Conservation (phyloP, 768 basidiomycete genomes). For the Flagelloscypha sp. region DNA sequence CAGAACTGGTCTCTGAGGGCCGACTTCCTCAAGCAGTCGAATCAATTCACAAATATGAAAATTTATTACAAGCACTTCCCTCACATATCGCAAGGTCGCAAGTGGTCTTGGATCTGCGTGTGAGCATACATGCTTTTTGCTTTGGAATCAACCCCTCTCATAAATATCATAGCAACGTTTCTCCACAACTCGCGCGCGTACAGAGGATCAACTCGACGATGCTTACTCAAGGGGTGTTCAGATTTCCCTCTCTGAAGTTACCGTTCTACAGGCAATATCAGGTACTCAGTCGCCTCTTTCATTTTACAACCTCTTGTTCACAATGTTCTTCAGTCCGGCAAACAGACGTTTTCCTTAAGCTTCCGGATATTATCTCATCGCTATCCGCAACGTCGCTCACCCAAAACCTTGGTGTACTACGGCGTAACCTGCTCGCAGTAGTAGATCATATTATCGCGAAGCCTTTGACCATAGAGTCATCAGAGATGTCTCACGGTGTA, state of each 20-base stretch:
- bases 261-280: slow-evolving; percentile 44
- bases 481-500: no score
- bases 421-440: slow-evolving; percentile 58
- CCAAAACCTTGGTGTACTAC: slow-evolving; percentile 48
- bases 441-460: no score
- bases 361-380: slow-evolving; percentile 51
- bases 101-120: slow-evolving; percentile 53
- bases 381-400: slow-evolving; percentile 47
- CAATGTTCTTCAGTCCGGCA: slow-evolving; percentile 42
- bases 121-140: slow-evolving; percentile 23
- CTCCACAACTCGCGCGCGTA: slow-evolving; percentile 44
- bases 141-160: slow-evolving; percentile 5
- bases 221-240: slow-evolving; percentile 55
- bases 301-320: slow-evolving; percentile 2
- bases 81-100: slow-evolving; percentile 39
- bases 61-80: slow-evolving; percentile 40
- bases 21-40: slow-evolving; percentile 55
- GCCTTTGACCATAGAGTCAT: no score
- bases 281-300: slow-evolving; percentile 17
- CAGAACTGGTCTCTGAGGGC: slow-evolving; percentile 43
- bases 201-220: slow-evolving; percentile 66
- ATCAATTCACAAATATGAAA: slow-evolving; percentile 33
- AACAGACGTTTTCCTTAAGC: slow-evolving; percentile 39
- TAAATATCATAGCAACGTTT: slow-evolving; percentile 39
- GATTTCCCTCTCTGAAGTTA: slow-evolving; percentile 40